Evolutionary conservation across 1,139 yeast genomes (phyloP), one percentile per base, ranked within the genome.

Genomic region (Blastobotrys elegans): DNA sequence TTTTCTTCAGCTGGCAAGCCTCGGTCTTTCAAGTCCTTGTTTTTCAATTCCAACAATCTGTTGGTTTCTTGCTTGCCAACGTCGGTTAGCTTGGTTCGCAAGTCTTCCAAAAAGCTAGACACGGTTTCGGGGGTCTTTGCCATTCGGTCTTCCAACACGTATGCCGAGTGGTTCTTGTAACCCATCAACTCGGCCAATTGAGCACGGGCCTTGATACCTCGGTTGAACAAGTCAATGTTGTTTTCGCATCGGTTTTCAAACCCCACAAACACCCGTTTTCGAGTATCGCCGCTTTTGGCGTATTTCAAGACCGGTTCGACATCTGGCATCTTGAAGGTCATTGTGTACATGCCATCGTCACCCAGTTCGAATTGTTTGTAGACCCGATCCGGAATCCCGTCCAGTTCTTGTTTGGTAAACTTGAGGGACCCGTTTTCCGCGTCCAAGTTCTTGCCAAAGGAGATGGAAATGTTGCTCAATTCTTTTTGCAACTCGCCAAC

Each of bases 241-340:
- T 82, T 74, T 16, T 81, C 74, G 46, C 76, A 79, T 59, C 84
- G 80, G 61, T 79, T 76, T 62, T 82, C 86, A 62, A 81, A 82
- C 13, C 83, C 89, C 40, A 76, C 59, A 57, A 72, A 82, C 0
- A 88, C 87, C 18, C 64, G 60, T 62, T 79, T 81, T 65, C 96
- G 76, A 2, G 94, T 84, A 14, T 74, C 76, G 36, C 80, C 76
- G 53, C 69, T 68, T 49, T 74, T 71, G 40, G 94, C 90, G 62
- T 79, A 77, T 62, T 83, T 82, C 64, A 84, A 67, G n/a, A 82
- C 82, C 0, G 95, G 95, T 55, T 82, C 69, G 46, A 83, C 68
- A 60, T 86, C 95, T 3, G 95, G 92, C 59, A 84, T 84, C 63
- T 86, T 84, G 70, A 77, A 86, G 3, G 94, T 82, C 71, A 87